Base-by-base conservation (phyloP, 2,329 filamentous ascomycete species). In the Hymenoscyphus linearis region DNA sequence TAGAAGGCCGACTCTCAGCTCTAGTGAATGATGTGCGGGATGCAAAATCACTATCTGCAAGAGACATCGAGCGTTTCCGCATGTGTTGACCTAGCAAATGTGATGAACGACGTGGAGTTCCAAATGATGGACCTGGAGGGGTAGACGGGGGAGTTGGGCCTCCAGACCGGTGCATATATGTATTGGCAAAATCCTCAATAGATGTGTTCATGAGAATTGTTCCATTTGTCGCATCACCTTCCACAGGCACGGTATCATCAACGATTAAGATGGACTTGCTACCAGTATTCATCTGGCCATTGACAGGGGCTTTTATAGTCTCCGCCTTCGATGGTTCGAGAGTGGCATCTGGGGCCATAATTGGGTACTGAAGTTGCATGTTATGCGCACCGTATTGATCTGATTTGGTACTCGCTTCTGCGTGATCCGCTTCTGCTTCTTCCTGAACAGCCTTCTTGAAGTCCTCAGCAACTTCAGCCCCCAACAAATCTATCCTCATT, bases 251-350 rank as follows among this genome's bases (percentile, higher is more conserved):
- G 0, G 86, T 88, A 57, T 72, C 70, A 50, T 74, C 71, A 37
- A 96, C 85, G 70, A 96, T 96, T 60, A 96, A 82, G 66, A 96
- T 96, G 0, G 91, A 96, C 71, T 93, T 88, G 78, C 91, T 96
- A n/a, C 91, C 90, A 12, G 81, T 80, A 0, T 91, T 95, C 52
- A 72, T 65, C 37, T 69, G 66, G 31, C 70, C 72, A 27, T 16
- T 31, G 12, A 63, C 54, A 22, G 64, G 61, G 27, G 57, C 64
- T 61, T 65, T 60, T 22, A 58, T 59, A 26, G 61, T 57, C 3
- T 34, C 50, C 12, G 65, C 58, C n/a, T 61, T 59, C 5, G 60
- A 52, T 22, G 64, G 55, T 40, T 69, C 66, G 12, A 68, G 54
- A 6, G 67, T 68, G 6, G 65, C 62, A 58, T 69, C 68, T 35